Percentiles rank a stretch among this genome's conserved stretches.
Conservation (phyloP, 2,329 filamentous ascomycete species). For the Pseudocercospora fuligena region DNA sequence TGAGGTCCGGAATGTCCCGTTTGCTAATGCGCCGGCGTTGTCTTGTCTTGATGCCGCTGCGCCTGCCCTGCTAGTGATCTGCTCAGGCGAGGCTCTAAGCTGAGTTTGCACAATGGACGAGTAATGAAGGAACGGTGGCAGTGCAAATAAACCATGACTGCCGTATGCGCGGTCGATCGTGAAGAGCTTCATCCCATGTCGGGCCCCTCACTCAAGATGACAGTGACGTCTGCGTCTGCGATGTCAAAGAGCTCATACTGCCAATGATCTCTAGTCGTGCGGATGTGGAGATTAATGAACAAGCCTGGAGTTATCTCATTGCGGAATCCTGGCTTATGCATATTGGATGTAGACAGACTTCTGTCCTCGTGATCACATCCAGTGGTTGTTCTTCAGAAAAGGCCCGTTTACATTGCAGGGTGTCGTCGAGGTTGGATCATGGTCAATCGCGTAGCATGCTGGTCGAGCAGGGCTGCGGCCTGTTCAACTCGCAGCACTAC, state of each 20-base stretch:
- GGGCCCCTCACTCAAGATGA: constrained; percentile 20
- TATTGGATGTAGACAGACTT: not conserved
- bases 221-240: constrained; percentile 14
- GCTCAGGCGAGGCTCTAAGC: constrained; percentile 1
- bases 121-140: constrained; percentile 15
- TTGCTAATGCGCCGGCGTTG: not conserved
- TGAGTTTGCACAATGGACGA: constrained; percentile 11
- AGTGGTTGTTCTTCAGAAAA: constrained; percentile 1
- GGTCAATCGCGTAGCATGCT: constrained; percentile 1
- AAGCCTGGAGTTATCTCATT: not conserved
- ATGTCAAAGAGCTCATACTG: constrained; percentile 1
- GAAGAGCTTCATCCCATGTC: constrained; percentile 10
- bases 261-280: not conserved
- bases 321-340: not conserved
- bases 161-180: constrained; percentile 24
- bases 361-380: not conserved
- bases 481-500: constrained; percentile 17
- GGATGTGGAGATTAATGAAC: not conserved
- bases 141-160: constrained; percentile 16
- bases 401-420: constrained; percentile 5
- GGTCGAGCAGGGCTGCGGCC: not conserved
- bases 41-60: not conserved
- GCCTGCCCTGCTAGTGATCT: constrained; percentile 19
- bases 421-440: not conserved
- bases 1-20: not conserved